Evolutionary conservation across 768 basidiomycete species (phyloP), one percentile per base, ranked within the genome.

Genomic region (Boletus pseudopeckii): DNA sequence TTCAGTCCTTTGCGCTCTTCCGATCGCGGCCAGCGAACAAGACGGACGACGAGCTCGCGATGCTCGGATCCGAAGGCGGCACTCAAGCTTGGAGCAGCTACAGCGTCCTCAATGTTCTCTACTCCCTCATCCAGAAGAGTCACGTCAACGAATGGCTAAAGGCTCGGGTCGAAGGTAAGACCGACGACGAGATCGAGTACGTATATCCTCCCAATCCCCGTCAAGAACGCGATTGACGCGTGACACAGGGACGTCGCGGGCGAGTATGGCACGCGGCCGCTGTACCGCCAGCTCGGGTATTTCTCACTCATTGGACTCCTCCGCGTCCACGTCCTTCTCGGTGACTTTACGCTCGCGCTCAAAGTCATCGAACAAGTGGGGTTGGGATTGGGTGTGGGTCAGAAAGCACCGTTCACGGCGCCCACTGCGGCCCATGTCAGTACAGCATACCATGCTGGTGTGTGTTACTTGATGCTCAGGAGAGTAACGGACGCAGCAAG

Each of bases 371-470:
- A 97, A 64, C 85, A 87, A 63, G 88, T 98, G 22, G 94, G 97
- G 64, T 81, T 98, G 38, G 90, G 86, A 62, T 84, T 90, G 76
- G 90, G 97, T 66, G 80, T 98, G 20, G 90, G 86, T 67, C 90
- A 90, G 76, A 95, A 92, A 74, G 90, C 90, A 6, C 87, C 90
- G n/a, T 88, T 93, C 72, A 91, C 92, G 32, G 84, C 92, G 3
- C 93, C 97, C 17, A 98, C 95, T 2, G 92, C 96, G n/a, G 94
- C 92, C 62, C 94, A 97, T 75, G 93, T 98, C 56, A 82, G 92
- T 48, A 90, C 90, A 3, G 92, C 92, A 71, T 97, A 97, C 77
- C 92, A 96, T 66, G 91, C 96, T 58, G 95, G 94, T 33, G 90
- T 98, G 77, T 94, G 94, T 75, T 98, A 98, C 74, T 82, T 98